phyloP scores from a whole-genome alignment of 495 filamentous ascomycete species.

The Penicillium ucsense region DNA sequence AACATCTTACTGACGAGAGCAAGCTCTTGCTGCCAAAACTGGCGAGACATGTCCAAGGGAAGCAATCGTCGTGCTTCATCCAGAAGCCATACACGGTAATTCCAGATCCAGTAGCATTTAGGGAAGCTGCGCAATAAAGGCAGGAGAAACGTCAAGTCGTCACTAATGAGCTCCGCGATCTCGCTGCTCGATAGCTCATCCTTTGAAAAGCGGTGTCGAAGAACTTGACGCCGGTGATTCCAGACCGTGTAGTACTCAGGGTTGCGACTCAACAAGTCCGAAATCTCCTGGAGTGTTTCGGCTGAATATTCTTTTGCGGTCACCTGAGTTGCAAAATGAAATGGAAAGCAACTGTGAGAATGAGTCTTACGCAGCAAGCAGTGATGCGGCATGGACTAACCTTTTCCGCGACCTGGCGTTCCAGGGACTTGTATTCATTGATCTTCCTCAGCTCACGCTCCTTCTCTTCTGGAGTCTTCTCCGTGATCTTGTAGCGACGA shows the following conservation, averaged over 20 bases:
- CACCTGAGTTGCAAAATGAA: slow-evolving; percentile 31
- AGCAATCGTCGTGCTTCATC: slow-evolving; percentile 57
- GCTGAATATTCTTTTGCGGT: slow-evolving; percentile 47
- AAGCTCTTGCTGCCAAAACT: slow-evolving; percentile 78
- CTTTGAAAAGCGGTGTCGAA: slow-evolving; percentile 39
- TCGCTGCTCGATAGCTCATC: slow-evolving; percentile 10
- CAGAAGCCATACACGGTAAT: slow-evolving; percentile 85
- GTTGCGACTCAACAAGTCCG: slow-evolving; percentile 73
- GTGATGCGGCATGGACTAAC: slow-evolving; percentile 22
- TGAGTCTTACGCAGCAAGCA: not conserved
- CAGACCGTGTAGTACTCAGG: slow-evolving; percentile 98
- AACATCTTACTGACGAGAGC: slow-evolving; percentile 78
- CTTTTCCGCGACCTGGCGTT: slow-evolving; percentile 51
- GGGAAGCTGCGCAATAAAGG: slow-evolving; percentile 75
- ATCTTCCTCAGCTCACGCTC: slow-evolving; percentile 69
- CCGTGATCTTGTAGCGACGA: slow-evolving; percentile 48
- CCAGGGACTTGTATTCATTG: slow-evolving; percentile 62
- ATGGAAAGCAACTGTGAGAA: not conserved
- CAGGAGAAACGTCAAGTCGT: slow-evolving; percentile 71
- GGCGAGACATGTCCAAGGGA: slow-evolving; percentile 38
- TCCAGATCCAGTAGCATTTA: slow-evolving; percentile 99
- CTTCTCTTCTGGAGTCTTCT: slow-evolving; percentile 53
- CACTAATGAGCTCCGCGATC: slow-evolving; percentile 45
- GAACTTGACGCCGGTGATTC: slow-evolving; percentile 76
- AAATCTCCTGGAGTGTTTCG: slow-evolving; percentile 63